These are phyloP conservation scores for Solanum sejunctum DNA, from an alignment of 257 asterid genomes.

Conservation along the genomic window DNA sequence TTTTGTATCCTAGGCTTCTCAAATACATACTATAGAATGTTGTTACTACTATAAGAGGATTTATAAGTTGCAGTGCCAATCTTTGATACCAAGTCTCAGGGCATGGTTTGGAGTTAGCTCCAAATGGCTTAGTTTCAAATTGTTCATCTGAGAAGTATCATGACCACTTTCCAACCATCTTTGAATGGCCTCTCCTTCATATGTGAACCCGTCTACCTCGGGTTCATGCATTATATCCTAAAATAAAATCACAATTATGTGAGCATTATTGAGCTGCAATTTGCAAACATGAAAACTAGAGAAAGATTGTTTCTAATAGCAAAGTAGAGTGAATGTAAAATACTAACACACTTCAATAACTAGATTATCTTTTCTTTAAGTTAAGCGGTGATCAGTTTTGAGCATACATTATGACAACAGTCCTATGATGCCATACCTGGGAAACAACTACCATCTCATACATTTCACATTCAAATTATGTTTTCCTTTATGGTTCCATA, in stretches of 20 bases:
- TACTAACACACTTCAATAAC: background rate
- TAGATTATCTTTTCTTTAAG: background rate
- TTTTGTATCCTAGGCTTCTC: background rate
- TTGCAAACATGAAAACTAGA: background rate
- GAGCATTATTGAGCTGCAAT: background rate
- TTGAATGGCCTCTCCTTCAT: constrained; percentile 72
- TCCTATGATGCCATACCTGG: background rate
- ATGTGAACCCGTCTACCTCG: constrained; percentile 84
- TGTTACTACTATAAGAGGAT: background rate
- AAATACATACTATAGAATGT: background rate
- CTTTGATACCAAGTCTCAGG: constrained; percentile 47
- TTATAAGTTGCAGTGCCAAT: constrained; percentile 53
- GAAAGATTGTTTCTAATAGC: background rate
- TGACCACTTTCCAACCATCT: constrained; percentile 63
- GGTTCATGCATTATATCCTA: constrained; percentile 96
- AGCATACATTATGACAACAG: background rate
- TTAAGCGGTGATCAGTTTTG: background rate
- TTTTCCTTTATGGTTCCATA: background rate
- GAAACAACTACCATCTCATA: background rate
- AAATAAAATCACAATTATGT: background rate
- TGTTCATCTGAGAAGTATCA: constrained; percentile 87
- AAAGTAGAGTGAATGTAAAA: background rate
- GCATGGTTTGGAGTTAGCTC: constrained; percentile 64
- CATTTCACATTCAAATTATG: background rate
- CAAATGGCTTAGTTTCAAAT: constrained; percentile 36